Evolutionary conservation across 2,329 filamentous ascomycete species (phyloP), one percentile per base, ranked within the genome.

Genomic region (Aspergillus viridinutans): DNA sequence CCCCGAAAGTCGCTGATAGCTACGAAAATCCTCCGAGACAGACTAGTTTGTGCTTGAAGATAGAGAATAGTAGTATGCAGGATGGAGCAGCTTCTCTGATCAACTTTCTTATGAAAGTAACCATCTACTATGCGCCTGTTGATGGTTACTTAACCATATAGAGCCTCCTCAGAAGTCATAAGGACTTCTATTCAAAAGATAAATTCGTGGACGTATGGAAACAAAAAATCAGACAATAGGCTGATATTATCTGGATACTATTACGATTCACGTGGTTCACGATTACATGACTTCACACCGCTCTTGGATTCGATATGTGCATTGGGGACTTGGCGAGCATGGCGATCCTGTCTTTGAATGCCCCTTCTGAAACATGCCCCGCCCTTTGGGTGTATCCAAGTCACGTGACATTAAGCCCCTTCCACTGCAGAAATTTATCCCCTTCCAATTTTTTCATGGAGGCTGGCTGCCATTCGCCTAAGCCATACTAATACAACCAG

Each of bases 331-430:
- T 17, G 32, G 32, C 14, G 14, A 38, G 14, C 49, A 49, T 57
- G 59, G 57, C 45, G 57, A 57, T 61, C 57, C 54, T 35, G 32
- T 35, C 32, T 35, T 35, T 14, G 12, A 35, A 47, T 28, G 32
- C 6, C 23, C 23, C n/a, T 49, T 32, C 52, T 57, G 55, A 57
- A 57, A 57, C 55, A 54, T 45, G 45, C 29, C 51, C 47, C 55
- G 35, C 45, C 52, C 32, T 50, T 38, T 9, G 29, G 47, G 4
- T 12, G 12, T 3, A 23, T n/a, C 23, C 32, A 45, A 10, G 14
- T 53, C 58, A 59, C 58, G 58, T 59, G 58, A n/a, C 2, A 17
- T 0, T 10, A 29, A 49, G 47, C 29, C 26, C 38, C 14, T 35
- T 35, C 14, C 32, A 35, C 32, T 38, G 32, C 32, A 38, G 32